Base-by-base conservation (phyloP, 1,284 basidiomycete species). In the Malassezia japonica region DNA sequence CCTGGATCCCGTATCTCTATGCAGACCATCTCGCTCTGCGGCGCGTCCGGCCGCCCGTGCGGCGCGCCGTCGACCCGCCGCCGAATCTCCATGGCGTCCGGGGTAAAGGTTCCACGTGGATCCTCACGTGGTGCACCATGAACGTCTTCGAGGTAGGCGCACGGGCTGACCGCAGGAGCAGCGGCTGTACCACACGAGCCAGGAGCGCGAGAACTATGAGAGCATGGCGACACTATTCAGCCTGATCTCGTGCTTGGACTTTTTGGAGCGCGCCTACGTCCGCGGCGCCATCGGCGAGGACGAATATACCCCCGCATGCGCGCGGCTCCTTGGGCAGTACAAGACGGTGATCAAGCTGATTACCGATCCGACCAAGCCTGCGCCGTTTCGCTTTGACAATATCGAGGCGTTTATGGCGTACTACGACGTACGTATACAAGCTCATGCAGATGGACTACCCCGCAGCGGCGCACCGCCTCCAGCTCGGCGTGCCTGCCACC, bases 311-410 rank as follows among this genome's bases (percentile, higher is more conserved):
- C 90, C 89, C 51, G 89, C 89, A 58, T 98, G 92, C 72, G 88
- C 87, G 15, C 80, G 87, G 38, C 76, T 98, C 16, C 75, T 98
- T 8, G 87, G 86, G 13, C 91, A 96, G 75, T 96, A 91, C 78
- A 95, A 95, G 80, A 94, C 89, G 2, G 85, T 94, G 80, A 78
- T 91, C 61, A 95, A 91, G 75, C 80, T 96, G 32, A 84, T 98
- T 12, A 83, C 83, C 20, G 84, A 88, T 52, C 84, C 85, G 29
- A 84, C 92, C 5, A 18, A 80, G 15, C 49, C 37, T 6, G 54
- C 53, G 28, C 48, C 53, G 23, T 59, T 52, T 23, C 55, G 57
- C 12, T 62, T 70, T 39, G 41, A 31, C 27, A 62, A 62, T 32
- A 47, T 67, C 8, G 56, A 52, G n/a, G 68, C 83, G 33, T 98